Evolutionary conservation across 768 basidiomycete species (phyloP).

Genomic region (Termitomyces sp.): DNA sequence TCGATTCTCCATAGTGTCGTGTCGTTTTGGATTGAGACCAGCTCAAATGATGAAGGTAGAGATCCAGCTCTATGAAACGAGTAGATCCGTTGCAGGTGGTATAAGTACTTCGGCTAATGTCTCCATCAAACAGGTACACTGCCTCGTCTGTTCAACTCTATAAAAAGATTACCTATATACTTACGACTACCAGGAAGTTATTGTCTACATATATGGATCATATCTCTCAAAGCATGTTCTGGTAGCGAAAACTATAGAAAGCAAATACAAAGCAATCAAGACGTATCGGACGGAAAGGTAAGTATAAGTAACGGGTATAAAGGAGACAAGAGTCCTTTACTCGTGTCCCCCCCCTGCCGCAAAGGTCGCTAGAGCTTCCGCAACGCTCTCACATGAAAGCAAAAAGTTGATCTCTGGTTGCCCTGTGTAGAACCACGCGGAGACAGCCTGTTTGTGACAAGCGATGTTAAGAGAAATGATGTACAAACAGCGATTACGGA

Average conservation of each 20-base stretch:
- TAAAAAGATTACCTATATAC: not conserved
- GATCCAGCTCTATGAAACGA: constrained; percentile 21
- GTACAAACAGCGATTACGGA: not conserved
- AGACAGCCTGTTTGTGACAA: constrained; percentile 43
- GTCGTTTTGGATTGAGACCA: constrained; percentile 21
- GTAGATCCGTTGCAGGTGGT: not conserved
- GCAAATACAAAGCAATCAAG: not conserved
- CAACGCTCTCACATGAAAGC: constrained; percentile 39
- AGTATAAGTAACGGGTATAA: not conserved
- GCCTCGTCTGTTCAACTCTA: not conserved
- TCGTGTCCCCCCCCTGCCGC: not conserved
- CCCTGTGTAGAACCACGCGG: constrained; percentile 67
- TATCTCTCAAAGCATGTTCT: not conserved
- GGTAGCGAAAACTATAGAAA: not conserved
- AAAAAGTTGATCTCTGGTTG: constrained; percentile 47
- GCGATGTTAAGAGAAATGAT: constrained; percentile 1
- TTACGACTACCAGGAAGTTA: not conserved
- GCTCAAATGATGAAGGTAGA: constrained; percentile 20
- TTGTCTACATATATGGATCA: not conserved
- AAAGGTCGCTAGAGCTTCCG: constrained; percentile 29
- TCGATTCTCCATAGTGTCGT: constrained; percentile 18
- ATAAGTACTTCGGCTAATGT: constrained; percentile 9
- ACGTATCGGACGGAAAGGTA: not conserved
- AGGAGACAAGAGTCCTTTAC: not conserved
- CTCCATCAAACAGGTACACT: constrained; percentile 4